Evolutionary conservation across 1,139 yeast genomes (phyloP).

Genomic region (Saccharomyces pastorianus): DNA sequence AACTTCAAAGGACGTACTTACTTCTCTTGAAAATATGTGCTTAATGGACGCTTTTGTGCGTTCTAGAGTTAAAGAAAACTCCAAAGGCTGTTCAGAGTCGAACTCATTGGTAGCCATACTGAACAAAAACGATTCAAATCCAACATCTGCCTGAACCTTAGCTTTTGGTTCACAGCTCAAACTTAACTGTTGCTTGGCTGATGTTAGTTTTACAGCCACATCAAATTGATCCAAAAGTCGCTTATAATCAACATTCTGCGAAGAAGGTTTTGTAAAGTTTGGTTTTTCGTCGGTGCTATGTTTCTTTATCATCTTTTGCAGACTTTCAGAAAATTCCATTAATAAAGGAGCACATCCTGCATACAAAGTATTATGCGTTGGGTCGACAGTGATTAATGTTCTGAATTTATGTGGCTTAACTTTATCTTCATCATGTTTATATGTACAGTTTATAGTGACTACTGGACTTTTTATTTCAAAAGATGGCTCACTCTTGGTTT

Average conservation of each 20-base stretch:
- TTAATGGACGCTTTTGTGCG: slow-evolving; percentile 65
- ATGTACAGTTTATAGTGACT: slow-evolving; percentile 47
- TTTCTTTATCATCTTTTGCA: slow-evolving; percentile 34
- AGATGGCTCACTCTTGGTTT: slow-evolving; percentile 44
- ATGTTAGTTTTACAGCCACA: slow-evolving; percentile 52
- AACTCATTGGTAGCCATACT: slow-evolving; percentile 48
- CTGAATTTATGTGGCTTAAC: slow-evolving; percentile 28
- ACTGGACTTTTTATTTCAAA: slow-evolving; percentile 72
- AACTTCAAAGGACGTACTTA: slow-evolving; percentile 67
- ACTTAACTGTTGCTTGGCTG: slow-evolving; percentile 66
- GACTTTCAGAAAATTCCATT: slow-evolving; percentile 46
- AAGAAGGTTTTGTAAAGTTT: neutral
- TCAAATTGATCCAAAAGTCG: slow-evolving; percentile 47
- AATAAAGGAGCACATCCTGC: slow-evolving; percentile 77
- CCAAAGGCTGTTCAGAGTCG: slow-evolving; percentile 36
- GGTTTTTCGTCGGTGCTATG: slow-evolving; percentile 10
- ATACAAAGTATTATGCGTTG: slow-evolving; percentile 62
- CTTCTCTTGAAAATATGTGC: slow-evolving; percentile 83
- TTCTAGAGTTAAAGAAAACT: slow-evolving; percentile 41
- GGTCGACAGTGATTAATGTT: slow-evolving; percentile 27
- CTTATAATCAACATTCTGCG: slow-evolving; percentile 32
- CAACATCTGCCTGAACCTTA: slow-evolving; percentile 78
- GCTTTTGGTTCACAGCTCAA: slow-evolving; percentile 92
- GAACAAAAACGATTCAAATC: slow-evolving; percentile 55
- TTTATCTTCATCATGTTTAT: slow-evolving; percentile 31